These are phyloP conservation scores for Fusarium siculi DNA, from an alignment of 2,329 filamentous ascomycete species.

Conservation along the genomic window DNA sequence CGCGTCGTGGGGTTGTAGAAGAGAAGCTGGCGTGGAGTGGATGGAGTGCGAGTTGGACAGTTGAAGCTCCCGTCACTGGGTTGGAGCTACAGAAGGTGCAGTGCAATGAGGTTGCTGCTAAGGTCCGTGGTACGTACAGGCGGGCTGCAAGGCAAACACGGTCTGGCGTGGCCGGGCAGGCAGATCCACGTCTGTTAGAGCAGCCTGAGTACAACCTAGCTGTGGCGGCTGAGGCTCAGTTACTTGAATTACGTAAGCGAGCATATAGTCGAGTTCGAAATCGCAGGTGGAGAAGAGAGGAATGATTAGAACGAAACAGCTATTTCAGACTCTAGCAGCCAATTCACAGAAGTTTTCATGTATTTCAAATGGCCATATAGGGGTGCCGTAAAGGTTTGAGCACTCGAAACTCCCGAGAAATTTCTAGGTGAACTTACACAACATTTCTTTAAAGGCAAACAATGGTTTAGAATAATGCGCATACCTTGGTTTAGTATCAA, in stretches of 20 bases:
- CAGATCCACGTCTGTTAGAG: constrained; percentile 36
- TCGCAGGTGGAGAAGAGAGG: background rate
- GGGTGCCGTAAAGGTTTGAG: too few species aligned
- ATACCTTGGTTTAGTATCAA: background rate
- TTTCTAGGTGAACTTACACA: background rate
- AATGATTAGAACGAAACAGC: background rate
- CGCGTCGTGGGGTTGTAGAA: constrained; percentile 6
- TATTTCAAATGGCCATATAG: background rate
- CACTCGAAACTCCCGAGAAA: too few species aligned
- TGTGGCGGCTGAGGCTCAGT: constrained; percentile 32
- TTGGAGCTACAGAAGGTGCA: constrained; percentile 36
- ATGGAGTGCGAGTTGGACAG: constrained; percentile 35
- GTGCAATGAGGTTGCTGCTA: constrained; percentile 26
- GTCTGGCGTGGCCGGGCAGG: constrained; percentile 52
- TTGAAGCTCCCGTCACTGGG: constrained; percentile 37
- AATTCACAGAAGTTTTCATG: background rate
- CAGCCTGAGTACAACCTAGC: constrained; percentile 4
- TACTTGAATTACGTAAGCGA: background rate
- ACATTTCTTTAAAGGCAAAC: background rate
- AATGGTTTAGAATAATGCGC: background rate
- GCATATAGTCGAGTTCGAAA: too few species aligned
- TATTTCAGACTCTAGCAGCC: background rate
- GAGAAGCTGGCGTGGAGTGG: constrained; percentile 29
- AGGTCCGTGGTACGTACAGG: constrained; percentile 38
- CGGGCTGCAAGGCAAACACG: constrained; percentile 54